Evolutionary conservation across 768 basidiomycete species (phyloP), one percentile per base, ranked within the genome.

Genomic region (Suillus paluster): DNA sequence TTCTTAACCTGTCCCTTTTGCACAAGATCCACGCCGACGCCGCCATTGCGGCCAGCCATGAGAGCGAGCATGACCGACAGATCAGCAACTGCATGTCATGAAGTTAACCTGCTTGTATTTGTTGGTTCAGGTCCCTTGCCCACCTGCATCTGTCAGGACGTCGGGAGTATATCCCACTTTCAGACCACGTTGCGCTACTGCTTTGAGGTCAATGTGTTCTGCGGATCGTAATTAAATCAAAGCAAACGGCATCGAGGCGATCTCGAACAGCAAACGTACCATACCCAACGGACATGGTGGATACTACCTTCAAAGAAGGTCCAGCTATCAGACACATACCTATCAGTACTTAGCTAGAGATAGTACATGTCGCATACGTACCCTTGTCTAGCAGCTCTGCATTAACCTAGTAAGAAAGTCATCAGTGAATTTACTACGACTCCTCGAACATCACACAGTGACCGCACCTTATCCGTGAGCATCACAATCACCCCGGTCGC

Each of bases 211-310:
- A 42, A 94, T 82, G 65, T 99, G 97, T 58, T 99, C 97, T 96
- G 66, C n/a, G 30, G 38, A 14, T 42, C n/a, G 12, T 52, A 54
- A 10, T 17, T 55, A 23, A 50, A n/a, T n/a, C n/a, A n/a, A n/a
- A n/a, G n/a, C n/a, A n/a, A 60, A 15, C 9, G 34, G 36, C 6
- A 15, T 23, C 2, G 27, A 39, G 39, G 44, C 19, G 14, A 38
- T 27, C 15, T 30, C 19, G 54, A 45, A 50, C 15, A 44, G 15
- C 23, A 45, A 21, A 65, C 83, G 60, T 62, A 92, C 93, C 92
- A 70, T 89, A 92, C 50, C 94, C 94, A 21, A 95, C 94, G 19
- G 93, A 94, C 87, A 97, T 92, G 0, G 96, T 97, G 1, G 95
- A 97, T 3, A 97, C 84, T n/a, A 92, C 88, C 48, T 84, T 85